Evolutionary conservation across 495 filamentous ascomycete genomes (phyloP).

Genomic region (Pyrenopolyporus hunteri): DNA sequence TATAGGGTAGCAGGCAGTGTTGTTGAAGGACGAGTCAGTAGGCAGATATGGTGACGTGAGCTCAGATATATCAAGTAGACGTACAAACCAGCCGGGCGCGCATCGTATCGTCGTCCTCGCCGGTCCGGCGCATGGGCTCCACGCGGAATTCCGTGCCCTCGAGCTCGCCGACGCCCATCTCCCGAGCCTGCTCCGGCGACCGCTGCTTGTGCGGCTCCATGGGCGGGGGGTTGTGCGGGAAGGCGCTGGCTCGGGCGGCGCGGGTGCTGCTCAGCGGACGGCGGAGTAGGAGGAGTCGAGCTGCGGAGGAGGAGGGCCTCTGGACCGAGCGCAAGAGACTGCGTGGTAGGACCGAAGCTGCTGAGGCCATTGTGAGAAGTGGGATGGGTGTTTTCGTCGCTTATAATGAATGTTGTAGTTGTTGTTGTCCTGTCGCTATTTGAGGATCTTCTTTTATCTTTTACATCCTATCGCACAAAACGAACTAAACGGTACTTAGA

Average conservation of each 20-base stretch:
- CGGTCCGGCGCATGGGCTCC: conserved; percentile 80
- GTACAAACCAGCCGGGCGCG: conserved; percentile 87
- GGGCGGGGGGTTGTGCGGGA: conserved; percentile 21
- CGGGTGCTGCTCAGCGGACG: conserved; percentile 33
- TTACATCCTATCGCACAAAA: background rate
- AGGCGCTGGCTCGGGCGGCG: conserved; percentile 20
- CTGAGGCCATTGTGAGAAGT: conserved; percentile 31
- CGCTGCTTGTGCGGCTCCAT: conserved; percentile 41
- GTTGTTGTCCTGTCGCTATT: background rate
- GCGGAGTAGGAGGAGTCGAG: conserved; percentile 4
- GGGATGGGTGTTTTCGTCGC: too few relatives aligned
- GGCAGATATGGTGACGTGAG: background rate
- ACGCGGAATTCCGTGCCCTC: conserved; percentile 86
- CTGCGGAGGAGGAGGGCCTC: conserved; percentile 1
- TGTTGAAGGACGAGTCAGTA: background rate
- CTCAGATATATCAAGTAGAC: conserved; percentile 45
- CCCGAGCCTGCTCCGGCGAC: conserved; percentile 48
- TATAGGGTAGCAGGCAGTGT: background rate
- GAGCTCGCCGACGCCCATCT: conserved; percentile 90
- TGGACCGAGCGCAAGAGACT: conserved; percentile 29
- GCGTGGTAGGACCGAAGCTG: conserved; percentile 28
- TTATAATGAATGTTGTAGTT: background rate
- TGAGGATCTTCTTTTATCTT: background rate
- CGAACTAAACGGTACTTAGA: background rate
- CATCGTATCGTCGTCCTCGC: conserved; percentile 83